These are phyloP conservation scores for Gynochthodes officinalis DNA, from an alignment of 257 asterid species.

Conservation along the genomic window DNA sequence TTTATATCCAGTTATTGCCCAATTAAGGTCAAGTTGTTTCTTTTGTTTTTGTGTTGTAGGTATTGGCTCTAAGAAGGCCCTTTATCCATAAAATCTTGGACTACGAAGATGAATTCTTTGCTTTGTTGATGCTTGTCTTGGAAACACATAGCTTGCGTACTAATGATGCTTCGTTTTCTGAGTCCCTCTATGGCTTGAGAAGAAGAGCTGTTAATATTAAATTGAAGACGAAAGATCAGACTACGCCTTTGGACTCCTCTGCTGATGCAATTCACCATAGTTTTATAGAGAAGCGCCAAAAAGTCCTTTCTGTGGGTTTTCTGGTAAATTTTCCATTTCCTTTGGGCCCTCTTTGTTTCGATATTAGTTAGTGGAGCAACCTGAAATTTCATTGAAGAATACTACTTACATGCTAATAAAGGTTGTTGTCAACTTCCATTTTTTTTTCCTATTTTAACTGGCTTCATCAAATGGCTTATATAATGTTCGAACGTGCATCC, in stretches of 20 bases:
- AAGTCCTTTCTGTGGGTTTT: constrained; percentile 82
- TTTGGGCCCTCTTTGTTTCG: neutral
- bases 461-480: too few species aligned
- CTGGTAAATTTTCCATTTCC: constrained; percentile 42
- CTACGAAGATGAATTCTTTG: constrained; percentile 89
- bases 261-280: constrained; percentile 52
- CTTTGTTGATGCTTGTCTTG: constrained; percentile 85
- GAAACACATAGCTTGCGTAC: constrained; percentile 95
- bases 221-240: constrained; percentile 30
- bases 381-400: neutral
- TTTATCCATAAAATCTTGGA: constrained; percentile 85
- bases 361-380: neutral
- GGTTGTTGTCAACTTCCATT: neutral
- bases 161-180: constrained; percentile 95
- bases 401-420: neutral
- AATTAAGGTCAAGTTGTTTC: neutral
- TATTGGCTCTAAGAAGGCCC: constrained; percentile 87
- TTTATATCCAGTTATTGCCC: neutral
- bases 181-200: constrained; percentile 85
- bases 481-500: neutral
- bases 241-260: constrained; percentile 15
- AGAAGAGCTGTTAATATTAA: constrained; percentile 68
- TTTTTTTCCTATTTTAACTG: neutral
- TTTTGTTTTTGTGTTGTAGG: constrained; percentile 40
- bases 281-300: constrained; percentile 73